Percentiles rank a stretch among this genome's conserved stretches.
Conservation (phyloP, 2,329 filamentous ascomycete species). For the Furcasterigmium furcatum region DNA sequence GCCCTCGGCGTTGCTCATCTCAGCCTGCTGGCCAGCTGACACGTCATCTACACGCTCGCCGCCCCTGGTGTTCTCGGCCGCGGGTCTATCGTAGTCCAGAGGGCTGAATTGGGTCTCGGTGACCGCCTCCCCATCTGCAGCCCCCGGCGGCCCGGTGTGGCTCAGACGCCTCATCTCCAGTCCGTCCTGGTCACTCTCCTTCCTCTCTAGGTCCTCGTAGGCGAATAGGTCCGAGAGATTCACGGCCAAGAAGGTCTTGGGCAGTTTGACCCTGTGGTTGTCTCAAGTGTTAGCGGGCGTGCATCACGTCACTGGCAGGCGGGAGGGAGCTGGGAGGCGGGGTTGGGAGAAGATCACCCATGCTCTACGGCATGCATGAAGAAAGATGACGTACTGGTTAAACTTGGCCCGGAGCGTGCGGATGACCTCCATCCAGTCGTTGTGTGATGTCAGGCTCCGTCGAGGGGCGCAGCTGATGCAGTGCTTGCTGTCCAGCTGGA, state of each 20-base stretch:
- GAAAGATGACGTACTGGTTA: slow-evolving; percentile 77
- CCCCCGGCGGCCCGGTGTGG: background rate
- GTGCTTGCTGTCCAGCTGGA: slow-evolving; percentile 93
- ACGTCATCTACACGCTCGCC: background rate
- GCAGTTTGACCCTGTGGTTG: slow-evolving; percentile 54
- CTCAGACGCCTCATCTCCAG: slow-evolving; percentile 41
- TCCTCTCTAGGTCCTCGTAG: slow-evolving; percentile 53
- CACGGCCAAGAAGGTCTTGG: slow-evolving; percentile 63
- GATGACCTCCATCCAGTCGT: slow-evolving; percentile 95
- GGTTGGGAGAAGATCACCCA: no score
- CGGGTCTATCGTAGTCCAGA: slow-evolving; percentile 16
- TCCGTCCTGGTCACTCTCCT: slow-evolving; percentile 41
- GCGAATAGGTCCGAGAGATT: slow-evolving; percentile 62
- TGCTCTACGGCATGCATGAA: no score
- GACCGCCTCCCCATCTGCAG: background rate
- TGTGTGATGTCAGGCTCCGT: slow-evolving; percentile 83
- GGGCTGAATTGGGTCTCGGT: background rate
- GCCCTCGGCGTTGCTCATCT: background rate
- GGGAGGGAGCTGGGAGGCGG: background rate
- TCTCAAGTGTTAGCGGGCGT: slow-evolving; percentile 2
- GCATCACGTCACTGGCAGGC: background rate
- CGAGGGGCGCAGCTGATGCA: slow-evolving; percentile 94
- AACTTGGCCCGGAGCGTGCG: slow-evolving; percentile 94
- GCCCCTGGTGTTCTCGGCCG: slow-evolving; percentile 5
- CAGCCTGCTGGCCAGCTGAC: background rate